phyloP scores from a whole-genome alignment of 768 basidiomycete species.

The Hericium coralloides region DNA sequence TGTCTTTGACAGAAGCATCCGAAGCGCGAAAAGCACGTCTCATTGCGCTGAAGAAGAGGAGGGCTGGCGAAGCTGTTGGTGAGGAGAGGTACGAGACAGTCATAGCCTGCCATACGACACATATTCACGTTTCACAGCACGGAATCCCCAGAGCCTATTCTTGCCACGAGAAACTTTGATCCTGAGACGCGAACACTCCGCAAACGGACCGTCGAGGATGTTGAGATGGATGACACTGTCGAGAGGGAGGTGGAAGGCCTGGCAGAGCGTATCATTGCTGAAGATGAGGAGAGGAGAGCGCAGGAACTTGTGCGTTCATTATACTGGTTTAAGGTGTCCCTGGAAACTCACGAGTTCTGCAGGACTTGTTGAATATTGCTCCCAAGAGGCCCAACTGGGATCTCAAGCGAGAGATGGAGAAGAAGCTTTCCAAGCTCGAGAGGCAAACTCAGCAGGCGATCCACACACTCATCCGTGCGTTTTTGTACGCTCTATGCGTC shows the following conservation, averaged over 20 bases:
- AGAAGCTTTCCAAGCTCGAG: constrained; percentile 83
- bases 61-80: constrained; percentile 44
- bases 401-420: constrained; percentile 88
- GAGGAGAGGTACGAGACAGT: constrained; percentile 33
- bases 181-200: constrained; percentile 74
- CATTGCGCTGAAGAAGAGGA: constrained; percentile 65
- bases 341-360: constrained; percentile 3
- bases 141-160: constrained; percentile 31
- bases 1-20: constrained; percentile 69
- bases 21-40: constrained; percentile 78
- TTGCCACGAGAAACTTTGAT: constrained; percentile 82
- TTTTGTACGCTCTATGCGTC: not conserved
- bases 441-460: constrained; percentile 88
- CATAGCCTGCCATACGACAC: not conserved
- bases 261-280: constrained; percentile 74
- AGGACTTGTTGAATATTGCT: constrained; percentile 96
- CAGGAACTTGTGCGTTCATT: constrained; percentile 71
- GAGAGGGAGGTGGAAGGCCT: constrained; percentile 80
- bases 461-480: constrained; percentile 86
- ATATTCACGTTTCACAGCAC: constrained; percentile 1
- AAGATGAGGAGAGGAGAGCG: constrained; percentile 77
- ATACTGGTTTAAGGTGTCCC: not conserved
- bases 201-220: constrained; percentile 51
- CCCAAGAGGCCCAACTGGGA: constrained; percentile 98
- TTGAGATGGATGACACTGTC: constrained; percentile 69